Evolutionary conservation across 2,329 filamentous ascomycete species (phyloP), one percentile per base, ranked within the genome.

Genomic region (Aspergillus sp.): DNA sequence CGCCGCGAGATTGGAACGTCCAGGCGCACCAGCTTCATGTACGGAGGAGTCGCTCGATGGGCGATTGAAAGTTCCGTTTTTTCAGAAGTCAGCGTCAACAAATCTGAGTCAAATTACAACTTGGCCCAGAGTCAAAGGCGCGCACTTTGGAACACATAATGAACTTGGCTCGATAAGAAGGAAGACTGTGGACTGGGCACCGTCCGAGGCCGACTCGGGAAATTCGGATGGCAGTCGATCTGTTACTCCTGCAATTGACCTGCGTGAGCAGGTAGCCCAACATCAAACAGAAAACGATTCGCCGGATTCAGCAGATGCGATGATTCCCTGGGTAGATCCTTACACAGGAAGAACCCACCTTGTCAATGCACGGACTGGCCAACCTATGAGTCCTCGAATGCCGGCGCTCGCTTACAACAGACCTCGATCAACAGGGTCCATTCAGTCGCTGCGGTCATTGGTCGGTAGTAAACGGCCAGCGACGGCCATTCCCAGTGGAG

Each of bases 261-360:
- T n/a, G n/a, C n/a, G n/a, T n/a, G n/a, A n/a, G n/a, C n/a, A n/a
- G n/a, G n/a, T 15, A 3, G 4, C 8, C 19, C 15, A 29, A 10
- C 25, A 7, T 4, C 8, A 24, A 8, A 8, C 12, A 24, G 13
- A 25, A 1, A 15, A 26, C 24, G 24, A 16, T 13, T 13, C 24
- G 14, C 4, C 32, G 1, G 17, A 36, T 4, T 12, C 22, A 13
- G 19, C 29, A 5, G 47, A 51, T 29, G 31, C 19, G 30, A 49
- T 51, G 24, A 44, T 57, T 14, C 34, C 46, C 7, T 86, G 81
- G 81, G 64, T 61, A 1, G 74, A 86, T 44, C 78, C 79, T 0
- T 47, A 58, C 6, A 82, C 74, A 1, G 35, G 67, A 26, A 33
- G 48, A 27, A 46, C 40, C 7, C 45, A 58, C 15, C 36, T 49